Percentiles rank a stretch among this genome's conserved stretches.
These are phyloP conservation scores for Pistacia vera DNA, from an alignment of 345 rosid species.

Conservation along the genomic window DNA sequence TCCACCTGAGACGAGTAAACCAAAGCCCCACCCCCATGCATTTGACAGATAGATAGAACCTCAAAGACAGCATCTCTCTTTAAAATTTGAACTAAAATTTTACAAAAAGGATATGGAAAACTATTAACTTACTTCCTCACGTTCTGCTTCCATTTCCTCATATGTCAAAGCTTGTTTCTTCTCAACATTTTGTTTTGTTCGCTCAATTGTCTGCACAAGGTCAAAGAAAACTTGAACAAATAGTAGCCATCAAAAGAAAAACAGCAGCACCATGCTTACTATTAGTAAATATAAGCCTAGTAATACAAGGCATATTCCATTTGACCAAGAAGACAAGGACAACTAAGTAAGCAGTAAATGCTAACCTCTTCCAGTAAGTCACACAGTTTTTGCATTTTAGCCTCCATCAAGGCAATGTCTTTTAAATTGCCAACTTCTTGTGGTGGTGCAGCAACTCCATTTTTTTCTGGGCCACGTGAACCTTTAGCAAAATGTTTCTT, in stretches of 20 bases:
- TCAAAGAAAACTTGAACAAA: not conserved
- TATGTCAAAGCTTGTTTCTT: constrained; percentile 95
- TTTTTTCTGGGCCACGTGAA: constrained; percentile 49
- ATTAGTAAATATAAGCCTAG: not conserved
- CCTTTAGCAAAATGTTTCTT: constrained; percentile 89
- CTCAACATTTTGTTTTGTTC: constrained; percentile 79
- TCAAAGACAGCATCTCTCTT: not conserved
- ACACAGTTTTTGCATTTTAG: constrained; percentile 72
- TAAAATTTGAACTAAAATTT: not conserved
- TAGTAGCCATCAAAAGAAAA: not conserved
- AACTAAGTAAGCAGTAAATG: constrained; percentile 4
- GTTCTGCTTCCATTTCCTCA: constrained; percentile 97
- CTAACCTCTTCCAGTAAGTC: constrained; percentile 77
- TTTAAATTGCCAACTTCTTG: constrained; percentile 52
- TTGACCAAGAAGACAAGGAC: not conserved
- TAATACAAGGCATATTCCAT: constrained; percentile 4
- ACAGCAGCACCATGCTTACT: not conserved
- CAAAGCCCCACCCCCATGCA: not conserved
- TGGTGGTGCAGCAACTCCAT: constrained; percentile 46
- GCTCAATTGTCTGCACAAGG: constrained; percentile 57
- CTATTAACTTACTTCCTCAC: constrained; percentile 64
- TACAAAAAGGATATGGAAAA: not conserved
- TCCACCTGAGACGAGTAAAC: not conserved
- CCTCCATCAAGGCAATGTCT: constrained; percentile 76
- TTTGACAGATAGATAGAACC: not conserved